Conservation (phyloP, 2,329 filamentous ascomycete genomes). For the Paraphaeosphaeria sporulosa region DNA sequence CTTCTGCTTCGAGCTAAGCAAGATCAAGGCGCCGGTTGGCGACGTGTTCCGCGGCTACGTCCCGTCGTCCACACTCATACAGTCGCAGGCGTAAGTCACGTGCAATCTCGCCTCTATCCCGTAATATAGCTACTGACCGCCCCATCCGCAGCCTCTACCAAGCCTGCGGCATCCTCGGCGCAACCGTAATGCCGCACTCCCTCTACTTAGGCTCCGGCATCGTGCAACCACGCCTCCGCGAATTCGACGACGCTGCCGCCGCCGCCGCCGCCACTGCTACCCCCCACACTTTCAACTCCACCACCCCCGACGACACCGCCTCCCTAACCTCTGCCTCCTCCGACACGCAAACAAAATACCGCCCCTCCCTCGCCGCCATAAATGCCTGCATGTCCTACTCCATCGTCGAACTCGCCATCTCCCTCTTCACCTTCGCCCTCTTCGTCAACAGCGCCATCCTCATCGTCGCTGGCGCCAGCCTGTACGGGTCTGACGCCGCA, state of each 20-base stretch:
- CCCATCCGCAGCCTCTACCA: constrained; percentile 59
- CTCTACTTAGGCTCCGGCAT: constrained; percentile 65
- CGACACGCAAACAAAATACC: constrained; percentile 61
- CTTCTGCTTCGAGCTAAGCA: constrained; percentile 64
- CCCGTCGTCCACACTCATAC: constrained; percentile 61
- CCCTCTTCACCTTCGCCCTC: constrained; percentile 81
- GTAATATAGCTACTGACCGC: constrained; percentile 11
- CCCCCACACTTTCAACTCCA: constrained; percentile 14
- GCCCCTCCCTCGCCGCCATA: constrained; percentile 76
- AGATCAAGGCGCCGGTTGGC: constrained; percentile 59
- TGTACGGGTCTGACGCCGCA: constrained; percentile 68
- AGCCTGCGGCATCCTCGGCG: constrained; percentile 78
- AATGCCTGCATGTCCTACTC: constrained; percentile 76
- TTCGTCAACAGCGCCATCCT: constrained; percentile 86
- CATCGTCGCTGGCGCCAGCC: constrained; percentile 79
- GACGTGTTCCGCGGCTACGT: constrained; percentile 63
- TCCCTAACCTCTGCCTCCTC: constrained; percentile 41
- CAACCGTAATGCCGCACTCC: constrained; percentile 72
- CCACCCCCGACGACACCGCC: constrained; percentile 27
- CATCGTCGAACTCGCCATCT: constrained; percentile 72
- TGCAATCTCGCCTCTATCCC: too few species aligned
- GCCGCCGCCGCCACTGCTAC: too few species aligned
- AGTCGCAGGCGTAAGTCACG: constrained; percentile 57
- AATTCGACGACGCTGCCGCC: constrained; percentile 36
- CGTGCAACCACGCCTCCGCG: constrained; percentile 59